These are phyloP conservation scores for Colletotrichum liaoningense DNA, from an alignment of 2,329 filamentous ascomycete genomes.

Conservation along the genomic window DNA sequence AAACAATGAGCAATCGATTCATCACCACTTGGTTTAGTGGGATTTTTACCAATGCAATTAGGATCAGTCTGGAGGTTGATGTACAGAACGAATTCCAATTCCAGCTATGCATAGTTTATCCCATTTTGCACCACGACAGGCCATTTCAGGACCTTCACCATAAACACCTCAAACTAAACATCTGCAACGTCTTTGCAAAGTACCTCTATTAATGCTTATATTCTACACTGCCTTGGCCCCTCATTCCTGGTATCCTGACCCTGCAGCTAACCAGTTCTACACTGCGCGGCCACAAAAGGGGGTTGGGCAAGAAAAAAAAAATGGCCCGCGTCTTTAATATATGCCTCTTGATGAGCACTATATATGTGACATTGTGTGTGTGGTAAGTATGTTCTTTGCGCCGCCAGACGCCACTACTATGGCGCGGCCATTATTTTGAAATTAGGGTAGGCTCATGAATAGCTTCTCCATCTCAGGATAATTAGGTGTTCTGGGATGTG, in stretches of 20 bases:
- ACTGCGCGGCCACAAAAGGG: background rate
- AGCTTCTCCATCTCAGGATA: slow-evolving; percentile 36
- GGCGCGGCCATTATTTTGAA: background rate
- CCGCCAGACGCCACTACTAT: background rate
- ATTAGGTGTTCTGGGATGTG: slow-evolving; percentile 31
- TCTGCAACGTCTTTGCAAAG: background rate
- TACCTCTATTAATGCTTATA: slow-evolving; percentile 33
- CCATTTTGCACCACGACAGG: background rate
- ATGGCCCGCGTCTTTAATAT: background rate
- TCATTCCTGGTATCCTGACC: background rate
- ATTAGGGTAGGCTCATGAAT: slow-evolving; percentile 34
- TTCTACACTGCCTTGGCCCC: slow-evolving; percentile 15
- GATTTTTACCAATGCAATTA: no score
- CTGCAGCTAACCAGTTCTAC: slow-evolving; percentile 6
- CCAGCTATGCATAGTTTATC: background rate
- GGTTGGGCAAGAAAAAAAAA: background rate
- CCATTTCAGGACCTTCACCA: background rate
- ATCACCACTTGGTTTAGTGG: no score
- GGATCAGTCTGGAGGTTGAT: background rate
- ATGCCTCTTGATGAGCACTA: background rate
- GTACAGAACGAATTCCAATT: background rate
- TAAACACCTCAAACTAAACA: background rate
- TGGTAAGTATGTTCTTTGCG: slow-evolving; percentile 8
- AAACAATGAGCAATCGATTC: no score
- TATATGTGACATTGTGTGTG: background rate